These are phyloP conservation scores for Nicotiana tabacum DNA, from an alignment of 257 asterid species.

Conservation along the genomic window DNA sequence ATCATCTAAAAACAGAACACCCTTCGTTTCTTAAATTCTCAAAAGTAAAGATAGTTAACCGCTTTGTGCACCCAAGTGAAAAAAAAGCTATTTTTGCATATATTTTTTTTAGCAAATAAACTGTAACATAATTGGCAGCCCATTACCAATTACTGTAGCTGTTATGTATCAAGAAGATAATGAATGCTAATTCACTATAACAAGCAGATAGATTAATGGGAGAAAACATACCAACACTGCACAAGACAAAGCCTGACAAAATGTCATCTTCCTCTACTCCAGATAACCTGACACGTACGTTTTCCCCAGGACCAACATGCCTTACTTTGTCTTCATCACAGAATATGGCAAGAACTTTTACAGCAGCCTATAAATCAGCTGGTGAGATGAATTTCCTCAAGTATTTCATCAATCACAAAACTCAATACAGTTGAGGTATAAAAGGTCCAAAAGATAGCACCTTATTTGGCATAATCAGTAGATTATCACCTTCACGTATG, in stretches of 20 bases:
- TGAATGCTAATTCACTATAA: background rate
- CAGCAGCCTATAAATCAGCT: constrained; percentile 46
- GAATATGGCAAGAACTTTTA: constrained; percentile 78
- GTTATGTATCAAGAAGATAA: constrained; percentile 1
- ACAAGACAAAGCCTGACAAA: constrained; percentile 67
- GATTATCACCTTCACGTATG: constrained; percentile 75
- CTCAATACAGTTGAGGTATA: background rate
- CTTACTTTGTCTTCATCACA: constrained; percentile 74
- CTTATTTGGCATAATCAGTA: constrained; percentile 97
- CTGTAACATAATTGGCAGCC: no score
- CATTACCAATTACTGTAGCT: no score
- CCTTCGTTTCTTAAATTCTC: background rate
- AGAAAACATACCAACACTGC: constrained; percentile 54
- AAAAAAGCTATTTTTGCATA: background rate
- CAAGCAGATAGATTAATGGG: background rate
- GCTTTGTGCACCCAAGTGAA: background rate
- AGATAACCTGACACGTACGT: constrained; percentile 82
- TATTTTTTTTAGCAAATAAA: no score
- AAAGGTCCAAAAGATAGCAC: constrained; percentile 27
- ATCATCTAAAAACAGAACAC: background rate
- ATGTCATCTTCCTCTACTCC: constrained; percentile 97
- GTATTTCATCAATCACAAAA: background rate
- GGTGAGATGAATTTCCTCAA: background rate
- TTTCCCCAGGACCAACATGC: constrained; percentile 93
- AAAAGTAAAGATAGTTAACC: background rate